Evolutionary conservation across 2,329 filamentous ascomycete genomes (phyloP).

Genomic region (Xylaria sp.): DNA sequence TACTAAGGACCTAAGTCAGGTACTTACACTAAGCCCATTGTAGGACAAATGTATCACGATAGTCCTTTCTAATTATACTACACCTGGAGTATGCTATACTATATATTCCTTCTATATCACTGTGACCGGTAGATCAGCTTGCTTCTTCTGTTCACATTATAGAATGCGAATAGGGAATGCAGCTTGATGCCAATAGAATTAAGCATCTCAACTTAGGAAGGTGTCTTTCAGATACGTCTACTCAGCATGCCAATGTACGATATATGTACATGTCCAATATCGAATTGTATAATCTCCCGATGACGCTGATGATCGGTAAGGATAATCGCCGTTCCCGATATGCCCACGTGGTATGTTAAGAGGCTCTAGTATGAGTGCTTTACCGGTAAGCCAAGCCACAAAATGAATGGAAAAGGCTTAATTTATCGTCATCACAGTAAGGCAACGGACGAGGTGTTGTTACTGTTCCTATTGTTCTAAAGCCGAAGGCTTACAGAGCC

Average conservation of each 20-base stretch:
- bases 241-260: background rate
- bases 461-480: background rate
- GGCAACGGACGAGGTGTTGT: slow-evolving; percentile 8
- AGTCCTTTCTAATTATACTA: no score
- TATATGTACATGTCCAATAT: background rate
- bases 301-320: slow-evolving; percentile 5
- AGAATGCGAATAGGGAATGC: background rate
- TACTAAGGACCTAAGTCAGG: background rate
- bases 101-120: no score
- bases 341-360: slow-evolving; percentile 25
- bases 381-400: slow-evolving; percentile 5
- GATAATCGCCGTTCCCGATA: slow-evolving; percentile 11
- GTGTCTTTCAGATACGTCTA: background rate
- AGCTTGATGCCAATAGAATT: background rate
- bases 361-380: background rate
- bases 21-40: no score
- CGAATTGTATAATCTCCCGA: slow-evolving; percentile 1
- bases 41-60: no score
- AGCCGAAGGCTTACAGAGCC: slow-evolving; percentile 19
- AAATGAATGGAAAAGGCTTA: slow-evolving; percentile 1
- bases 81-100: no score
- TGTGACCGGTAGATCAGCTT: background rate
- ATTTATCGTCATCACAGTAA: background rate
- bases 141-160: background rate
- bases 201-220: background rate